Evolutionary conservation across 768 basidiomycete species (phyloP).

Genomic region (Xanthoconium stramineum): DNA sequence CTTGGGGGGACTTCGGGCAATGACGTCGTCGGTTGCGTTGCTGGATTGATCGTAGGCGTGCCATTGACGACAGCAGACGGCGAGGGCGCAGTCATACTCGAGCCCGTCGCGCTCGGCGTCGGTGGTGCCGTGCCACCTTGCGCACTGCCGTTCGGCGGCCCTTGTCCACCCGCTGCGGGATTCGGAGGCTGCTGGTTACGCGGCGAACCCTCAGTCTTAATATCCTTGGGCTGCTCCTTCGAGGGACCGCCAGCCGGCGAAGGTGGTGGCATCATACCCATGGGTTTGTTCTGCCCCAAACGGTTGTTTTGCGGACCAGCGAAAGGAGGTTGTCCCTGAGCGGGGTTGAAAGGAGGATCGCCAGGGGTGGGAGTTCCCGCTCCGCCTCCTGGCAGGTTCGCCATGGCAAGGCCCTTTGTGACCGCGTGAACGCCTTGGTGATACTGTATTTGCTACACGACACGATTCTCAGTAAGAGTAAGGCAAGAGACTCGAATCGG

Average conservation of each 20-base stretch:
- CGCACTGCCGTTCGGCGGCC: conserved; percentile 18
- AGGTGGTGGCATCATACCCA: conserved; percentile 50
- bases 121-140: conserved; percentile 36
- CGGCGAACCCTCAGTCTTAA: conserved; percentile 40
- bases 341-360: conserved; percentile 41
- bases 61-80: conserved; percentile 35
- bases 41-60: conserved; percentile 29
- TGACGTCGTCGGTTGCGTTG: conserved; percentile 22
- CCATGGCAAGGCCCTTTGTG: conserved; percentile 34
- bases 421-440: conserved; percentile 36
- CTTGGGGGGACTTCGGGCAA: conserved; percentile 26
- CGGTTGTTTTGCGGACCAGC: conserved; percentile 32
- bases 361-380: conserved; percentile 44
- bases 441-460: conserved; percentile 31
- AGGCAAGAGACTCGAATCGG: neutral
- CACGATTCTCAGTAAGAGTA: conserved; percentile 9
- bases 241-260: conserved; percentile 41
- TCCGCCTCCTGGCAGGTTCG: conserved; percentile 29
- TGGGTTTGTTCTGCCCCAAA: conserved; percentile 33
- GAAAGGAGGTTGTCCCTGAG: conserved; percentile 34
- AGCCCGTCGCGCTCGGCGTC: conserved; percentile 33
- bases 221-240: conserved; percentile 33
- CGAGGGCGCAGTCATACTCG: conserved; percentile 37
- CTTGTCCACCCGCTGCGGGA: conserved; percentile 24
- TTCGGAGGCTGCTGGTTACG: conserved; percentile 36